Evolutionary conservation across 345 rosid species (phyloP).

Genomic region (Eucalyptus camaldulensis): DNA sequence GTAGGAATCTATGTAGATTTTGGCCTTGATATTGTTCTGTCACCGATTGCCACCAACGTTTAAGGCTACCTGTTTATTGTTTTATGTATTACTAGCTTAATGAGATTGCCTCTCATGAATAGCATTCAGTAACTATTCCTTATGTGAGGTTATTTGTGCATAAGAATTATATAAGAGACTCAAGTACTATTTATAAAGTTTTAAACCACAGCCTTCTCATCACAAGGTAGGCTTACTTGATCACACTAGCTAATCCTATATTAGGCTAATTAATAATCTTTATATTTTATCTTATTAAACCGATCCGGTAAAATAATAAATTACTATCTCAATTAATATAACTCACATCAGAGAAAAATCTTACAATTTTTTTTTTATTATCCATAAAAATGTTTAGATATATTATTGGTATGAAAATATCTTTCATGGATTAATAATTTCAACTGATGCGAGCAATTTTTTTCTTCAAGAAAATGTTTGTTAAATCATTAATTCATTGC

Average conservation of each 20-base stretch:
- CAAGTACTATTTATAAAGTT: too few relatives aligned
- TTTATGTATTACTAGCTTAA: accelerated
- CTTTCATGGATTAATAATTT: background rate
- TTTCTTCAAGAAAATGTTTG: background rate
- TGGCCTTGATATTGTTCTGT: too few relatives aligned
- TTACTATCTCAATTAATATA: too few relatives aligned
- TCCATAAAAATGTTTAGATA: background rate
- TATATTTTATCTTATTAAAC: background rate
- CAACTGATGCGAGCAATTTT: background rate
- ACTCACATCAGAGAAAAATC: background rate
- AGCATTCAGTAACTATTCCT: background rate
- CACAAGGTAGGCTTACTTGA: background rate
- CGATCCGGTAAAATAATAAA: too few relatives aligned
- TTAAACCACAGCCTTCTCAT: too few relatives aligned
- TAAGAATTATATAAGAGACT: background rate
- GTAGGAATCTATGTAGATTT: background rate
- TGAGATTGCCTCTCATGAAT: background rate
- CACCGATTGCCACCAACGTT: too few relatives aligned
- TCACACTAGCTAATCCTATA: too few relatives aligned
- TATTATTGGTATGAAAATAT: background rate
- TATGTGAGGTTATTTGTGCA: background rate
- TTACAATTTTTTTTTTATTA: accelerated
- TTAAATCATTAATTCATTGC: background rate
- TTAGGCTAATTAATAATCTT: too few relatives aligned
- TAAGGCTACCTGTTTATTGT: too few relatives aligned